These are phyloP conservation scores for Ogataea parapolymorpha DNA, from an alignment of 805 yeast genomes.

Conservation along the genomic window DNA sequence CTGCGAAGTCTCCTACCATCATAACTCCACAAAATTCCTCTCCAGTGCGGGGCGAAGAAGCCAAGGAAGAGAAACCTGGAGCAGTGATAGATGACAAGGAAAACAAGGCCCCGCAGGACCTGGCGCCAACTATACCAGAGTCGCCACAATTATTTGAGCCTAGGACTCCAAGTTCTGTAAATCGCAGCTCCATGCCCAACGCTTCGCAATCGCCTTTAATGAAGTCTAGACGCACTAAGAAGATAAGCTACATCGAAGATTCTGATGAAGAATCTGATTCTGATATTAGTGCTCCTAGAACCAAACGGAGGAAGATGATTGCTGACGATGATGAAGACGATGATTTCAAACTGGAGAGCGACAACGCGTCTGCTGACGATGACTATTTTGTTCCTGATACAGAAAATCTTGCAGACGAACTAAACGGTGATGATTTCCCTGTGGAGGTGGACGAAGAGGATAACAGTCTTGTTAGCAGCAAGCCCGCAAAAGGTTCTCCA, in stretches of 20 bases:
- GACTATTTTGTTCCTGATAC: constrained; percentile 27
- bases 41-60: constrained; percentile 16
- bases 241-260: constrained; percentile 18
- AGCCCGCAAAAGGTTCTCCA: constrained; percentile 9
- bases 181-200: no score
- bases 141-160: background rate
- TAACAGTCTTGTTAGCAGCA: constrained; percentile 14
- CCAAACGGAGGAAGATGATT: constrained; percentile 13
- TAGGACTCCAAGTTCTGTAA: background rate
- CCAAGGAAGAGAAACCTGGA: background rate
- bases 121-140: background rate
- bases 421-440: constrained; percentile 1
- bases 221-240: constrained; percentile 13
- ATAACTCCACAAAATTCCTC: constrained; percentile 29
- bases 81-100: constrained; percentile 8
- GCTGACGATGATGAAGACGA: constrained; percentile 18
- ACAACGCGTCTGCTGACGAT: constrained; percentile 18
- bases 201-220: constrained; percentile 5
- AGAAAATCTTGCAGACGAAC: constrained; percentile 10
- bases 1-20: background rate
- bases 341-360: constrained; percentile 14
- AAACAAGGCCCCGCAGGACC: constrained; percentile 1
- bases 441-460: constrained; percentile 15
- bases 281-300: constrained; percentile 1
- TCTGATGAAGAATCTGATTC: constrained; percentile 15